Evolutionary conservation across 2,329 filamentous ascomycete species (phyloP), one percentile per base, ranked within the genome.

Genomic region (Thermomyces lanuginosus): DNA sequence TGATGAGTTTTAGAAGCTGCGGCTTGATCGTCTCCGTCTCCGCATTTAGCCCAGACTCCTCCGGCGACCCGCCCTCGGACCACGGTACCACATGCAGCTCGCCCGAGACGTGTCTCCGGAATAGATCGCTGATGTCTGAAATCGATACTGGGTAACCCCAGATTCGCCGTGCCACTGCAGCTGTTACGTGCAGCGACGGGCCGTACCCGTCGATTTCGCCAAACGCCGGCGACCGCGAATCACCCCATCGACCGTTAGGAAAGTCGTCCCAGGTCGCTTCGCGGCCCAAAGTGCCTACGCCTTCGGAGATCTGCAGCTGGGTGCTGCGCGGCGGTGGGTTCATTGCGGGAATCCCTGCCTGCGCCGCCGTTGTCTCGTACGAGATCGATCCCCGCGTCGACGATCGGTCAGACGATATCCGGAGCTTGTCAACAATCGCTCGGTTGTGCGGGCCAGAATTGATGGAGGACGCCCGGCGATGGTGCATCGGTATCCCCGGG

Each of bases 211-310:
- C 84, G 32, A 93, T 93, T 52, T 93, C 83, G 43, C 86, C 86
- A 47, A 92, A 95, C 0, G 86, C 86, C 1, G 83, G 83, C 2
- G 83, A 92, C 27, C 86, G 71, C 4, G 84, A 80, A 44, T 93
- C 86, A 47, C 86, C 86, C 73, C 86, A 95, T 29, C 86, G 72
- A 15, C 86, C 89, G 59, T 95, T 95, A 36, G 86, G 86, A 52
- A 83, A 98, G 43, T 98, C 89, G 44, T 98, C 89, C 89, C 89
- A 98, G 1, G 89, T 98, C 17, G 89, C 89, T 61, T 95, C 86
- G 26, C 89, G 69, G 7, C 86, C 89, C 5, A 93, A 63, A 3
- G 78, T 68, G 13, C 86, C 89, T 44, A 92, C 78, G 4, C 89
- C 86, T 56, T 95, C 86, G 0, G 84, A 92, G 31, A 93, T 93